Base-by-base conservation (phyloP, 73 alveolate genomes). In the Effrenium voratum region DNA sequence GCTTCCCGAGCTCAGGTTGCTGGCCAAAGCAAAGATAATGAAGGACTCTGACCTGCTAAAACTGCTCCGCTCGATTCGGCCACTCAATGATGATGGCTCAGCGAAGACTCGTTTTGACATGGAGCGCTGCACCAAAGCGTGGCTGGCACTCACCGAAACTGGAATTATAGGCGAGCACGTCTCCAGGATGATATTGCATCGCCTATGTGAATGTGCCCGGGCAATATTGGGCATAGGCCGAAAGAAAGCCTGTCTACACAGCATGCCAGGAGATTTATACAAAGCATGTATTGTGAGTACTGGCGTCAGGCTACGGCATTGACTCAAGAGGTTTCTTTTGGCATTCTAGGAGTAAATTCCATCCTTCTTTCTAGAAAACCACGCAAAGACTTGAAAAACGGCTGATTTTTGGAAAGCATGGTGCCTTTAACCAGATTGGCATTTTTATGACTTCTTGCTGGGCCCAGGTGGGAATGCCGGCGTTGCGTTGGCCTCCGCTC, bases 71-170 rank as follows among this genome's bases (percentile, higher is more conserved):
- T 87, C 95, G 38, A 84, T 87, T 44, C 75, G 95, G 76, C 95
- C 95, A 32, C 63, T 60, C 50, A 87, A 87, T 38, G 95, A 87
- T 36, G 85, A 87, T 32, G 95, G 95, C 49, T 87, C 95, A 50
- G 41, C 63, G 72, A 87, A 87, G 50, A 87, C 95, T 24, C 95
- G 84, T 22, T 70, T 63, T 2, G 95, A 87, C 84, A 32, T 63
- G 57, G 84, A 87, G 41, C 95, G 95, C 70, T 87, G 95, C 95
- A 63, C 57, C 13, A 41, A 72, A 26, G 95, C 84, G 68, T 87
- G 95, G 95, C 47, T 60, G 83, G 80, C 95, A 8, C 95, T 60
- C 70, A 87, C 95, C 32, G 95, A 87, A 87, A 84, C 95, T 2
- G 75, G 84, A 40, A 59, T 87, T 28, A 43, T 87, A 16, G 43